Evolutionary conservation across 495 filamentous ascomycete species (phyloP), one percentile per base, ranked within the genome.

Genomic region (Aspergillus incahuasiensis): DNA sequence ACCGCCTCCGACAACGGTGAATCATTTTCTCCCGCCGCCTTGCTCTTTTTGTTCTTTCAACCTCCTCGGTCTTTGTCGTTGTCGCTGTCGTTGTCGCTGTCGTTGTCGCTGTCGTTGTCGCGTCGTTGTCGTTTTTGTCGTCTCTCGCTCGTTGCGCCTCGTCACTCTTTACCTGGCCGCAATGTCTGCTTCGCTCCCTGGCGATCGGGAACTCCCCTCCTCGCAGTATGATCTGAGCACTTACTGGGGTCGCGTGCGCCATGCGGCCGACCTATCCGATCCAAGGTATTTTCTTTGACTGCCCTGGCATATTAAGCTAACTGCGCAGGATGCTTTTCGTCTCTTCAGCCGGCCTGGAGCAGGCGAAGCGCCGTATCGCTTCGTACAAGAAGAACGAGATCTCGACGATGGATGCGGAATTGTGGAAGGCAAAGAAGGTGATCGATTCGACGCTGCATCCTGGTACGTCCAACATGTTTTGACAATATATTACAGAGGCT

Each of bases 341-440:
- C n/a, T 87, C 87, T 30, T 74, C 75, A 21, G 70, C 84, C 16
- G 87, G 87, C 12, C 84, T 98, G 49, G 89, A 95, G 61, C 74
- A 88, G 70, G 90, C 94, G 43, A 97, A 95, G 68, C 69, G 70
- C 44, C 71, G 92, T 40, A 76, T 98, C 42, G 72, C 86, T 8
- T 75, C 79, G 16, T 98, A 96, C 74, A 97, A 97, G 76, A 78
- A 81, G 60, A 90, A 89, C 55, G 76, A 86, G 62, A 75, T 89
- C 52, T 79, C 79, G 52, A 58, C 67, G 4, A 96, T 97, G 91
- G 95, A 86, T 6, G 86, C 91, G 8, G 89, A 96, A 61, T 70
- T 97, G 62, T 98, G 94, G 94, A 78, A 77, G 56, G 94, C 94
- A 34, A 98, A 98, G 81, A 96, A 97, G 78, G 83, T 96, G 54